These are phyloP conservation scores for Hygrophoropsis aurantiaca DNA, from an alignment of 768 basidiomycete genomes.

Conservation along the genomic window DNA sequence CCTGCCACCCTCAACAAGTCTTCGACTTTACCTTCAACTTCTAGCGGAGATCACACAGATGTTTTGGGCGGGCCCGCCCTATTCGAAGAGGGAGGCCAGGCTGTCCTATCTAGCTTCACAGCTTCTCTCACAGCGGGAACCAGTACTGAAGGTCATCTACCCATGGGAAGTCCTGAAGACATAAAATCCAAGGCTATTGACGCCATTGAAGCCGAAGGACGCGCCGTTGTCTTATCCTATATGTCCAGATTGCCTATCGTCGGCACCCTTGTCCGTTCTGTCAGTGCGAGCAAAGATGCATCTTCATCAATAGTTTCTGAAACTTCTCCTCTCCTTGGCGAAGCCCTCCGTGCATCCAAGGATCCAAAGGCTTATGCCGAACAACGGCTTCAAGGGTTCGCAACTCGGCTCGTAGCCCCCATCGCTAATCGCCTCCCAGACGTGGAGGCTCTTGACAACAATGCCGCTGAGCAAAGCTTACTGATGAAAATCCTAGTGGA, in stretches of 20 bases:
- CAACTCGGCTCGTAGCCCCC: constrained; percentile 14
- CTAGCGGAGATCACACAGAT: no score
- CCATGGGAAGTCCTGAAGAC: no score
- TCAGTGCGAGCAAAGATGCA: constrained; percentile 2
- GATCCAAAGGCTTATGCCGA: constrained; percentile 22
- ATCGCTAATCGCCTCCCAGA: constrained; percentile 16
- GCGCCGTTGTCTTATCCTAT: constrained; percentile 9
- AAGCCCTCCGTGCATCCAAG: constrained; percentile 8
- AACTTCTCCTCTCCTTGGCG: constrained; percentile 23
- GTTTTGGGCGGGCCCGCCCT: no score
- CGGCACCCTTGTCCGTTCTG: constrained; percentile 13
- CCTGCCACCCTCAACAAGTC: no score
- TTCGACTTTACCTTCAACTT: no score
- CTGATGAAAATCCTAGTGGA: constrained; percentile 14
- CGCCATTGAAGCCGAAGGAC: neutral
- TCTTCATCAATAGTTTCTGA: constrained; percentile 11
- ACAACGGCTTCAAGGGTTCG: constrained; percentile 13
- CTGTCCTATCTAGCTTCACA: no score
- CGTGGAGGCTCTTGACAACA: constrained; percentile 17
- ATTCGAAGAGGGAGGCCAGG: no score
- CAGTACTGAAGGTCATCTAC: no score
- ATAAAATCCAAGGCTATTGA: no score
- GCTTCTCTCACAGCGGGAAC: no score
- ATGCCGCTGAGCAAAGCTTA: constrained; percentile 4
- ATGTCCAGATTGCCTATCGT: constrained; percentile 19